These are phyloP conservation scores for Fusarium phyllophilum DNA, from an alignment of 2,329 filamentous ascomycete genomes.

Conservation along the genomic window DNA sequence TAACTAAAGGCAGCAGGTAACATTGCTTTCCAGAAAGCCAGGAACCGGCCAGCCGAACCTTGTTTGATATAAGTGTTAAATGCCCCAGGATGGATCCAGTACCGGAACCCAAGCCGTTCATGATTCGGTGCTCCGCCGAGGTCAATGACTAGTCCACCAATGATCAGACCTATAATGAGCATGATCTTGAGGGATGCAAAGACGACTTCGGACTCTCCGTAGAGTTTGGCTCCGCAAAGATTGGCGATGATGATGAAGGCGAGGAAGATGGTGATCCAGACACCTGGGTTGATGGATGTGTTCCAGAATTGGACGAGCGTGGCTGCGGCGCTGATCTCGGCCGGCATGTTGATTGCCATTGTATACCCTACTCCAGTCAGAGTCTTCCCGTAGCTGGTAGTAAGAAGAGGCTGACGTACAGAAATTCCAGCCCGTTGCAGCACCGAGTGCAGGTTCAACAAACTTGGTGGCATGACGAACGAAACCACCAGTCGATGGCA, in stretches of 20 bases:
- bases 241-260: neutral
- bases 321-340: neutral
- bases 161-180: neutral
- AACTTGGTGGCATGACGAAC: neutral
- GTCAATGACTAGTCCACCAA: neutral
- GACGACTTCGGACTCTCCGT: neutral
- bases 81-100: neutral
- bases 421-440: neutral
- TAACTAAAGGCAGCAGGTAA: neutral
- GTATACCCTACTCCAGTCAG: neutral
- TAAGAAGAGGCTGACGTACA: neutral
- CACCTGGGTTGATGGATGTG: neutral
- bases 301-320: neutral
- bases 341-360: neutral
- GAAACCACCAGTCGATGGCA: neutral
- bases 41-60: neutral
- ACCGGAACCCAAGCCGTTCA: neutral
- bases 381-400: no score
- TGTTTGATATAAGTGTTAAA: neutral
- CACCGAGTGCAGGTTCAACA: neutral
- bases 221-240: neutral
- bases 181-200: neutral
- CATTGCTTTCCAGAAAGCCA: neutral
- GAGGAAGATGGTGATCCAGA: neutral
- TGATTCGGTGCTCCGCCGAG: neutral